phyloP scores from a whole-genome alignment of 805 yeast genomes.

The Pichia nakasei region DNA sequence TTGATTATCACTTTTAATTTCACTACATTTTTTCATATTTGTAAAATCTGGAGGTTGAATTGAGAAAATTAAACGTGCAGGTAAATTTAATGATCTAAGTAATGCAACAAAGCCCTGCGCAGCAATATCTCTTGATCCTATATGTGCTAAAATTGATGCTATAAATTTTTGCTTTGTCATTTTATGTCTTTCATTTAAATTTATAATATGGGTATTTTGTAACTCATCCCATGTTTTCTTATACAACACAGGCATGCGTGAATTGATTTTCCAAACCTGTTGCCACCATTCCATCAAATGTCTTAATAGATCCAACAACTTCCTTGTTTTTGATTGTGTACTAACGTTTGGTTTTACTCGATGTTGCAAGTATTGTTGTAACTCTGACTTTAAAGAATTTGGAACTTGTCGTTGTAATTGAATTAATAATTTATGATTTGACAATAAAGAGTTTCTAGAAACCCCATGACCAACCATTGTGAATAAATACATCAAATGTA shows the following conservation, averaged over 20 bases:
- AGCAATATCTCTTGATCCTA: conserved; percentile 70
- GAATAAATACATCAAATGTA: conserved; percentile 54
- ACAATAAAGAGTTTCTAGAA: conserved; percentile 68
- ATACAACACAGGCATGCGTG: conserved; percentile 39
- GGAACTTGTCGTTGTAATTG: conserved; percentile 42
- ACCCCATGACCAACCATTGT: conserved; percentile 60
- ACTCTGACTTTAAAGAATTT: conserved; percentile 33
- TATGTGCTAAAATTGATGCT: conserved; percentile 32
- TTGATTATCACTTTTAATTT: conserved; percentile 6
- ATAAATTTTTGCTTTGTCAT: conserved; percentile 36
- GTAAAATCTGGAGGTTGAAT: conserved; percentile 88
- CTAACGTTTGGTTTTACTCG: conserved; percentile 14
- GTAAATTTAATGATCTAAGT: conserved; percentile 59
- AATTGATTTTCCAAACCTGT: conserved; percentile 22
- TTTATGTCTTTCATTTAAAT: conserved; percentile 3
- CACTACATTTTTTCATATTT: conserved; percentile 17
- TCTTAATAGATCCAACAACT: conserved; percentile 69
- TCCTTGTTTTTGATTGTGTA: conserved; percentile 44
- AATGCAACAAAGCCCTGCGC: conserved; percentile 84
- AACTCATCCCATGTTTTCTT: conserved; percentile 44
- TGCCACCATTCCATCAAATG: conserved; percentile 57
- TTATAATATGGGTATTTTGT: conserved; percentile 8
- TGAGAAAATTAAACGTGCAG: conserved; percentile 71
- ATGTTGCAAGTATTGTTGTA: conserved; percentile 26
- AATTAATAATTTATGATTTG: conserved; percentile 33